Evolutionary conservation across 2,329 filamentous ascomycete genomes (phyloP).

Genomic region (Neurospora sp.): DNA sequence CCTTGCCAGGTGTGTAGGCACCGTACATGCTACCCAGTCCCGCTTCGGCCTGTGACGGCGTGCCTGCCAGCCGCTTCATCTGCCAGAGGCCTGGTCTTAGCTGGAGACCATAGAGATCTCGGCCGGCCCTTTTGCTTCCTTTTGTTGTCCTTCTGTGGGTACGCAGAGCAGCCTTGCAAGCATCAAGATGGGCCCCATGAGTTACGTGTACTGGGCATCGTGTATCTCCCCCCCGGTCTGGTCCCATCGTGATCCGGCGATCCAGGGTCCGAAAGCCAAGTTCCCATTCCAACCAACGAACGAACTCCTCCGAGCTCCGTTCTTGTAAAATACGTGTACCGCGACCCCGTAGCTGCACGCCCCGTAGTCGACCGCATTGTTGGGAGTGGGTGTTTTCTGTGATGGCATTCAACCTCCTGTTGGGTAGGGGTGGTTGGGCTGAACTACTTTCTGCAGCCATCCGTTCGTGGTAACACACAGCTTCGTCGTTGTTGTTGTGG

Average conservation of each 20-base stretch:
- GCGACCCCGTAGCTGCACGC: neutral
- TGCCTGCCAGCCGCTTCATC: neutral
- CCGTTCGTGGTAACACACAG: neutral
- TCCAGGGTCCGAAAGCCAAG: neutral
- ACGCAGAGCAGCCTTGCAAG: neutral
- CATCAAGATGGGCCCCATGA: neutral
- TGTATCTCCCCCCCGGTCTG: neutral
- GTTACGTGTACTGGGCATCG: neutral
- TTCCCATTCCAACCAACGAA: neutral
- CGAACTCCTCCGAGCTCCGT: neutral
- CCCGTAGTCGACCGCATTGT: neutral
- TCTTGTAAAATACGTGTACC: neutral
- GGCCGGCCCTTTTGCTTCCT: neutral
- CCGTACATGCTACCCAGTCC: neutral
- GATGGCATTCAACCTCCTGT: neutral
- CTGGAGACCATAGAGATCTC: neutral
- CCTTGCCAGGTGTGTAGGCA: neutral
- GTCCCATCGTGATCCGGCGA: neutral
- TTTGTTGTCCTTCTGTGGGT: neutral
- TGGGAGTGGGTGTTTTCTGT: neutral
- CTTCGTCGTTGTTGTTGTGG: neutral
- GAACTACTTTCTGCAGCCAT: neutral
- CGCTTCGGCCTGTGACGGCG: neutral
- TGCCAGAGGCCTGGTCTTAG: neutral
- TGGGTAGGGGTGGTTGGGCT: neutral